Evolutionary conservation across 2,329 filamentous ascomycete species (phyloP).

Genomic region (Colletotrichum caudatum): DNA sequence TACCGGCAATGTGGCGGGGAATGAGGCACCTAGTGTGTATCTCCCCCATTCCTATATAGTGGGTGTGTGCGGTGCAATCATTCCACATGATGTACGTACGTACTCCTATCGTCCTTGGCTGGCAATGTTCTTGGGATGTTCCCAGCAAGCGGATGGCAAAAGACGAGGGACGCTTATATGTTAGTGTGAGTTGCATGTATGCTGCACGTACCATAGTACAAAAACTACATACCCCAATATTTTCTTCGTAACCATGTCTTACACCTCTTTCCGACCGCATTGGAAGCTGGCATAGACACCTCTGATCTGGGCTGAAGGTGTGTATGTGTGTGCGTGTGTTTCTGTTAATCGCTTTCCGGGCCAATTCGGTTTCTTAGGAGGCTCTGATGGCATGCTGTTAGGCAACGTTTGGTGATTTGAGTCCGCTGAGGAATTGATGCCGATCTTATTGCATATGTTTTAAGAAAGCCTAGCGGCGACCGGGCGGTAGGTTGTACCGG

Average conservation of each 20-base stretch:
- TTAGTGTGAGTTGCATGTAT: too few relatives aligned
- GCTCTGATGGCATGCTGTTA: background rate
- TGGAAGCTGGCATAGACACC: background rate
- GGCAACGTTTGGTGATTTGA: background rate
- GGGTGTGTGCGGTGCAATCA: background rate
- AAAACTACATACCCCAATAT: background rate
- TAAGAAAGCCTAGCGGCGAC: background rate
- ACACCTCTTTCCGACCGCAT: background rate
- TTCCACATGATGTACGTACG: slow-evolving; percentile 16
- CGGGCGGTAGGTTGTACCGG: background rate
- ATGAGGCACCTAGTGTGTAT: slow-evolving; percentile 8
- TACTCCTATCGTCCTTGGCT: background rate
- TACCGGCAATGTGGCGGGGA: slow-evolving; percentile 25
- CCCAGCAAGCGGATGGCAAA: background rate
- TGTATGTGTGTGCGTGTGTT: background rate
- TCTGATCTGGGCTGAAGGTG: background rate
- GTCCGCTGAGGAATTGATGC: background rate
- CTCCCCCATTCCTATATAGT: background rate
- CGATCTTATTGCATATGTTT: background rate
- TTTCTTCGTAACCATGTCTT: background rate
- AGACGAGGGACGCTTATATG: too few relatives aligned
- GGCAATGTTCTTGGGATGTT: slow-evolving; percentile 11
- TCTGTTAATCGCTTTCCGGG: background rate
- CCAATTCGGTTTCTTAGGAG: background rate
- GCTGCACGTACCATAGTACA: background rate